Percentiles rank a stretch among this genome's conserved stretches.
phyloP scores from a whole-genome alignment of 352 stramenopile genomes.

The Globisporangium parvum region DNA sequence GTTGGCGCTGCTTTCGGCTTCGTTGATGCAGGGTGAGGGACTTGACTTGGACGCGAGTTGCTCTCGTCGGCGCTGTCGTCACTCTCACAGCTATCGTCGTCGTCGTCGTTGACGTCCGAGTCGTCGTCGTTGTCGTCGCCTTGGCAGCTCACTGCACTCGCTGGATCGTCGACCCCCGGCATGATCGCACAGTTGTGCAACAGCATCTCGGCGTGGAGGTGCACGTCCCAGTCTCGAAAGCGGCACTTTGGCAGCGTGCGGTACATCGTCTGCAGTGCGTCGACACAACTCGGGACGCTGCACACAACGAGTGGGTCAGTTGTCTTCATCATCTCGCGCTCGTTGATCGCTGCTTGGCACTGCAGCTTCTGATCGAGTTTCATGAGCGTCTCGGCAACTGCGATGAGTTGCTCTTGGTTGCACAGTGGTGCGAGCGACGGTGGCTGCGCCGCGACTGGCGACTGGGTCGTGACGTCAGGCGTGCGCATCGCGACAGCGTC shows the following conservation, averaged over 20 bases:
- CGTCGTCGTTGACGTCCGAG: background rate
- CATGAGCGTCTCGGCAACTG: slow-evolving; percentile 16
- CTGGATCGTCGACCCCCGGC: slow-evolving; percentile 7
- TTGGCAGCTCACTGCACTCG: background rate
- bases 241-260: slow-evolving; percentile 43
- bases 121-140: background rate
- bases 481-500: too few relatives aligned
- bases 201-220: slow-evolving; percentile 30
- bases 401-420: slow-evolving; percentile 33
- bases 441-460: background rate
- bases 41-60: too few relatives aligned
- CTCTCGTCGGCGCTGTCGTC: background rate
- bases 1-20: too few relatives aligned
- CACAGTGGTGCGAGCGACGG: slow-evolving; percentile 30
- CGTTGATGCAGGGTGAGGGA: too few relatives aligned
- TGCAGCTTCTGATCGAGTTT: slow-evolving; percentile 41
- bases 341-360: slow-evolving; percentile 36
- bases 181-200: slow-evolving; percentile 46
- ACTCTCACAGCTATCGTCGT: background rate
- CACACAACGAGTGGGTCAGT: slow-evolving; percentile 30
- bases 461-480: too few relatives aligned
- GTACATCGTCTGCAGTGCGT: slow-evolving; percentile 52
- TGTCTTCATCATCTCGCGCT: slow-evolving; percentile 39
- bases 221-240: slow-evolving; percentile 45
- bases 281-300: slow-evolving; percentile 27